Base-by-base conservation (phyloP, 768 basidiomycete species). In the Russula foetens region DNA sequence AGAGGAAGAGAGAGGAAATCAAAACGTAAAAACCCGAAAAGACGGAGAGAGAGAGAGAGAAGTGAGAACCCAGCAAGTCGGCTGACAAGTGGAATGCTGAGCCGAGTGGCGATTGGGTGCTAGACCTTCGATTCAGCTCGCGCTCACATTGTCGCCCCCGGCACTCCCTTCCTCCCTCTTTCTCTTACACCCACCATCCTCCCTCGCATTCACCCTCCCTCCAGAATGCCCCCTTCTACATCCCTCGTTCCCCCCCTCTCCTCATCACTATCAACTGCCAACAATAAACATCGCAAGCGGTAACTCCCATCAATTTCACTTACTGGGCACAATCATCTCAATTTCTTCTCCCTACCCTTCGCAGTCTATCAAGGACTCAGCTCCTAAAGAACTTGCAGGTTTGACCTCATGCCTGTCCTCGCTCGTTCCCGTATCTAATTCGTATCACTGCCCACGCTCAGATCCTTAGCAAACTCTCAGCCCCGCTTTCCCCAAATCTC, bases 301-400 rank as follows among this genome's bases (percentile, higher is more conserved):
- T 62, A 62, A 56, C 60, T 24, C 44, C 9, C 51, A 53, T 58
- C 56, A 52, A 53, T 58, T 49, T 43, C 44, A 35, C 38, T 31
- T 28, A 19, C 19, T 53, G 38, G 26, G 15, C 39, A 14, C 51
- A 41, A 58, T 62, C 61, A 26, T 58, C 61, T 62, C 56, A 62
- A 56, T 45, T 49, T 28, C 23, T 50, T 12, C 45, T 41, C 44
- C 38, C 51, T 65, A 33, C 65, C 67, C 56, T 60, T 61, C 50
- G 60, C 67, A 68, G 65, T 63, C 71, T 67, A 15, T 63, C 62
- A 17, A 63, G 53, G 59, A 54, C 41, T 29, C 75, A 75, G 53
- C 73, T 80, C 64, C 64, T 74, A 55, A 73, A 72, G 68, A 71
- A 68, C 60, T 67, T 79, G 52, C 69, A 79, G 75, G 79, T 79